Evolutionary conservation across 768 basidiomycete species (phyloP).

Genomic region (Leccinum truebloodii): DNA sequence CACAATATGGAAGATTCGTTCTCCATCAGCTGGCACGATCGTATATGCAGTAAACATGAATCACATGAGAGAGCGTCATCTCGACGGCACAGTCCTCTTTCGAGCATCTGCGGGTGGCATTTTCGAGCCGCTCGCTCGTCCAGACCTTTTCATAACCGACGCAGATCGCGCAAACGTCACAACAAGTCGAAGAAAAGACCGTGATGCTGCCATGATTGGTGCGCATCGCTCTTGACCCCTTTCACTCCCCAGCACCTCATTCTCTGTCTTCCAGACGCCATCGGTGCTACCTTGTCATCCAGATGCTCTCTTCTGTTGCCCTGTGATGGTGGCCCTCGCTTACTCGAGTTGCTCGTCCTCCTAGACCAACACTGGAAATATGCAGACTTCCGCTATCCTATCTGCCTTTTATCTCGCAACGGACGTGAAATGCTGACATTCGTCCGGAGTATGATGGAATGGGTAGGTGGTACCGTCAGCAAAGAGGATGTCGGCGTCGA

Average conservation of each 20-base stretch:
- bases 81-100: constrained; percentile 90
- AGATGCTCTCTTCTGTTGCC: constrained; percentile 86
- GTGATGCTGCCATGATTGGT: constrained; percentile 89
- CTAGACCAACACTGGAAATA: constrained; percentile 98
- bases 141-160: constrained; percentile 93
- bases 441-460: constrained; percentile 97
- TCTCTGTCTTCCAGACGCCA: constrained; percentile 59
- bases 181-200: constrained; percentile 85
- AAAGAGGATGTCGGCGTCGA: constrained; percentile 91
- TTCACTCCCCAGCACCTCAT: neutral
- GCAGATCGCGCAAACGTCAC: constrained; percentile 82
- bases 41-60: constrained; percentile 95
- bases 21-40: constrained; percentile 93
- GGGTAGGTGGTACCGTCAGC: constrained; percentile 94
- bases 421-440: constrained; percentile 93
- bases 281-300: constrained; percentile 82
- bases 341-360: constrained; percentile 92
- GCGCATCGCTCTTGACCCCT: constrained; percentile 18
- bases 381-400: constrained; percentile 78
- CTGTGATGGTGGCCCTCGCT: constrained; percentile 91
- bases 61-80: constrained; percentile 93
- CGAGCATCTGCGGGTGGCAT: constrained; percentile 72
- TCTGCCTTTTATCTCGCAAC: constrained; percentile 91
- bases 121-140: constrained; percentile 84
- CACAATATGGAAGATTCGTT: constrained; percentile 98